A percentile compares a stretch with the other conserved stretches of the same genome.
These are phyloP conservation scores for Talaromyces trachyspermus DNA, from an alignment of 495 filamentous ascomycete species.

Conservation along the genomic window DNA sequence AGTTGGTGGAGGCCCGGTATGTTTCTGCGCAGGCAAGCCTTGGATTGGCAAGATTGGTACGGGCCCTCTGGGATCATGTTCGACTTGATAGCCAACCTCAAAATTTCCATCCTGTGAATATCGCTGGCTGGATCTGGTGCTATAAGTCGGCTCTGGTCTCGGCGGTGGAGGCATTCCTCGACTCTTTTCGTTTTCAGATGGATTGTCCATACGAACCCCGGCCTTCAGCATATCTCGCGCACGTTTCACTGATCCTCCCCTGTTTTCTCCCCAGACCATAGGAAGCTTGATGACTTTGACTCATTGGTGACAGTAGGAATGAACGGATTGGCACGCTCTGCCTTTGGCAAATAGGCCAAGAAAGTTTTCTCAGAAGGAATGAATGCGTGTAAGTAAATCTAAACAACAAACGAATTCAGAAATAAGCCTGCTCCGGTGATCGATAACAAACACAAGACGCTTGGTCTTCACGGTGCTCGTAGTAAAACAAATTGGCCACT, in stretches of 20 bases:
- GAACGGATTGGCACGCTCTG: too few species aligned
- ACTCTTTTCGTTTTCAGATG: too few species aligned
- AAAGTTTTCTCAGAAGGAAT: too few species aligned
- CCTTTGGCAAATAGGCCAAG: too few species aligned
- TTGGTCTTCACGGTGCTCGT: too few species aligned
- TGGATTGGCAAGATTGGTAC: constrained; percentile 6
- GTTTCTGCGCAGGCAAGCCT: constrained; percentile 2
- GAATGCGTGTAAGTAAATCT: too few species aligned
- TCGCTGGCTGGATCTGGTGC: constrained; percentile 13
- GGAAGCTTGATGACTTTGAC: constrained; percentile 1
- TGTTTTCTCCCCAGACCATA: not conserved
- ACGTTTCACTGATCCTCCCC: constrained; percentile 36
- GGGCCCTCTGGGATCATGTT: constrained; percentile 4
- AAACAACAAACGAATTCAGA: too few species aligned
- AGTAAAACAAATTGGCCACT: too few species aligned
- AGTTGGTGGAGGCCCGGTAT: constrained; percentile 43
- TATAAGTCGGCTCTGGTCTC: constrained; percentile 15
- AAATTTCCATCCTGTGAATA: constrained; percentile 11
- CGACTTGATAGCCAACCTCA: constrained; percentile 6
- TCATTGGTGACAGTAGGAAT: too few species aligned
- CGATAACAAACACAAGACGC: too few species aligned
- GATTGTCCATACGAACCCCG: constrained; percentile 32
- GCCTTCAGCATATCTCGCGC: constrained; percentile 48
- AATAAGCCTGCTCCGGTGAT: too few species aligned
- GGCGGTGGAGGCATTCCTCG: constrained; percentile 13